Conservation (phyloP, 306 rosid species). For the Aeschynomene evenia region DNA sequence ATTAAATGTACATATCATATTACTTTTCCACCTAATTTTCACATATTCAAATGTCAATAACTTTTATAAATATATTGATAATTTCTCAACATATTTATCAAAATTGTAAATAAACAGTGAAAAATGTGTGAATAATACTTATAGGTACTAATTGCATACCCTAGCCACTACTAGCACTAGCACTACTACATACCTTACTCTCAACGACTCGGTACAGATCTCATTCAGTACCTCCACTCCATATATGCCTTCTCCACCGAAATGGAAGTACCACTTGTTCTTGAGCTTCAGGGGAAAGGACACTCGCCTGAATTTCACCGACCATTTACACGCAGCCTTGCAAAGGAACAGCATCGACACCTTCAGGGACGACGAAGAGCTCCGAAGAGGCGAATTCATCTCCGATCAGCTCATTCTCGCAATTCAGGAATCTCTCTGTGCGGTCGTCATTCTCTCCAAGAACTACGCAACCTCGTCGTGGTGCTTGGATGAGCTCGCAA, state of each 20-base stretch:
- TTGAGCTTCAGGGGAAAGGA: conserved; percentile 35
- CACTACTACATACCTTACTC: no score
- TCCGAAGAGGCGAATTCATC: conserved; percentile 25
- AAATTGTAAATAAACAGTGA: no score
- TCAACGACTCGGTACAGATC: no score
- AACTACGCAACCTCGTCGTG: conserved; percentile 27
- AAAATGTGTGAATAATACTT: no score
- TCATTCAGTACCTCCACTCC: no score
- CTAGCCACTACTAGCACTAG: no score
- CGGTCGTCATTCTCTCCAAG: conserved; percentile 23
- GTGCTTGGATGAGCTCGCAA: conserved; percentile 34
- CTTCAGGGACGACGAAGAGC: conserved; percentile 26
- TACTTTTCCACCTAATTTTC: no score
- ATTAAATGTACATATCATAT: no score
- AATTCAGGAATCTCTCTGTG: conserved; percentile 27
- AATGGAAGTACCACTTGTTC: conserved; percentile 35
- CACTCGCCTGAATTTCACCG: not conserved
- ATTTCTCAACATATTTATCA: no score
- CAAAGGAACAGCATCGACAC: not conserved
- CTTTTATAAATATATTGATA: no score
- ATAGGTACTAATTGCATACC: no score
- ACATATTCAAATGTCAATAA: no score
- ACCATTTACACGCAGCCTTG: not conserved
- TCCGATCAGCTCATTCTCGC: not conserved
- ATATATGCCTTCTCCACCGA: conserved; percentile 8